phyloP scores from a whole-genome alignment of 257 asterid genomes.

The Jacaranda mimosifolia region DNA sequence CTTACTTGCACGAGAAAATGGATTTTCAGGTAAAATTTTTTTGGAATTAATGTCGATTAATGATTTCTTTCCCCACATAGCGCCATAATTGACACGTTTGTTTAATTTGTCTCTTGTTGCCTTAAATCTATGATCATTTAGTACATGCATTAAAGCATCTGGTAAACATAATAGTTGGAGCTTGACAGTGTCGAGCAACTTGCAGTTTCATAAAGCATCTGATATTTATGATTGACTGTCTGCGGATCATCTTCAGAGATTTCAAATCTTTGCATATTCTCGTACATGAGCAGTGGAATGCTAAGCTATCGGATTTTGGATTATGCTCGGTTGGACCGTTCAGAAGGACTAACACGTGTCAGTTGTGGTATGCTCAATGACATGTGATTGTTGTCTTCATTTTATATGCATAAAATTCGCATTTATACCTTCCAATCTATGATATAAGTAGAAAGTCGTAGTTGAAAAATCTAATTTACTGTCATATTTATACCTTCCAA shows the following conservation, averaged over 20 bases:
- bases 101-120: background rate
- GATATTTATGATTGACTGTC: slow-evolving; percentile 2
- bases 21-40: slow-evolving; percentile 74
- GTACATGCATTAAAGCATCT: no score
- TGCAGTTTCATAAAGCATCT: slow-evolving; percentile 9
- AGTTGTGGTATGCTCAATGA: slow-evolving; percentile 49
- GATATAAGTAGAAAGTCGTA: background rate
- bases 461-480: background rate
- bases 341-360: slow-evolving; percentile 61
- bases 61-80: background rate
- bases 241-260: slow-evolving; percentile 63
- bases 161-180: background rate
- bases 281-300: slow-evolving; percentile 64
- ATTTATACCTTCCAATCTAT: slow-evolving; percentile 1
- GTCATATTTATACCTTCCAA: background rate
- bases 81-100: background rate
- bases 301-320: slow-evolving; percentile 68
- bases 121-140: no score
- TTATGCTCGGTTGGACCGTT: slow-evolving; percentile 65
- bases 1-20: slow-evolving; percentile 87
- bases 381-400: background rate
- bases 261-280: slow-evolving; percentile 68
- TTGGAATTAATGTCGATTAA: background rate
- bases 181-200: background rate
- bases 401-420: background rate